Base-by-base conservation (phyloP, 306 rosid species). In the Benincasa hispida region DNA sequence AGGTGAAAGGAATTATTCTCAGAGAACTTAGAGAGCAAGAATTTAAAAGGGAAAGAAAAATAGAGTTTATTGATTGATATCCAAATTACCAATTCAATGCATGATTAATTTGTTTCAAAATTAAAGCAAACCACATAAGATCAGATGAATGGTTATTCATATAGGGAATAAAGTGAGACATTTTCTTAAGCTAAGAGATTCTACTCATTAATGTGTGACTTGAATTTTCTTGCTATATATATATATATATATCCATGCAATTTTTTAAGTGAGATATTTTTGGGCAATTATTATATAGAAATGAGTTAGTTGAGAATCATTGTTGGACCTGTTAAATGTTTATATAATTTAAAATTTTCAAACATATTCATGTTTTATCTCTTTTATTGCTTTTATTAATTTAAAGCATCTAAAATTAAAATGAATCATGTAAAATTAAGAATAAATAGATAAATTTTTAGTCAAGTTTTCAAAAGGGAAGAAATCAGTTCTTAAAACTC, bases 1-100 rank as follows among this genome's bases (percentile, higher is more conserved):
- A 55, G 73, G 60, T 39, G 75, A 62, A 60, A 79, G 22, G 55
- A 35, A 63, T 63, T 47, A 79, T 79, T 79, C 78, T 28, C 8
- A 79, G 68, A 53, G 35, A 77, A 55, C 66, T 32, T 74, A 24
- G 54, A 63, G 35, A 63, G 72, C 72, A 63, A 63, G 72, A 63
- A 63, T 19, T 63, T 63, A 63, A 63, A 63, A 63, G 47, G 8
- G 18, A 30, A 62, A 56, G 8, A 32, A 34, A 63, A 58, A 53
- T 6, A 3, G 45, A 32, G 47, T n/a, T 6, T n/a, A 63, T 63
- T 34, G 27, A 35, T 63, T 63, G 27, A 35, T 63, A 63, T 63
- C 72, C 72, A 63, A 63, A 63, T 47, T 35, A 34, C 72, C 47
- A 63, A 17, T 63, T 35, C 27, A 34, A 19, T 63, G 14, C 72